These are phyloP conservation scores for Penicillium canescens DNA, from an alignment of 495 filamentous ascomycete genomes.

Conservation along the genomic window DNA sequence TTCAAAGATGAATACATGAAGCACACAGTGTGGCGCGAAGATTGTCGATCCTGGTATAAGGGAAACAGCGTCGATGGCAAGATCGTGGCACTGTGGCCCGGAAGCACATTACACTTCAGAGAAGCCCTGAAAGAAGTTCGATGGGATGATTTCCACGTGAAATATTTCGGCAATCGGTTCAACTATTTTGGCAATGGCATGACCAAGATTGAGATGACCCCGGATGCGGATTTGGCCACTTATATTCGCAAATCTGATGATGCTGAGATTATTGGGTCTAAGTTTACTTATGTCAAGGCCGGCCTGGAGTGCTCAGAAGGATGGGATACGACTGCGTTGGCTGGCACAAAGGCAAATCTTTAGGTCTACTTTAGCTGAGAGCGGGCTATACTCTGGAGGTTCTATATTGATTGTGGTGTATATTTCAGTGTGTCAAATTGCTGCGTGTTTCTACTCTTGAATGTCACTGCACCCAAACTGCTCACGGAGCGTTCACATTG, in stretches of 20 bases:
- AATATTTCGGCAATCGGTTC: slow-evolving; percentile 47
- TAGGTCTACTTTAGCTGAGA: no score
- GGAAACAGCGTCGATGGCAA: slow-evolving; percentile 13
- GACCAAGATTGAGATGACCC: slow-evolving; percentile 20
- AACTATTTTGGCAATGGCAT: slow-evolving; percentile 48
- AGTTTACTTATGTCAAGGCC: slow-evolving; percentile 3
- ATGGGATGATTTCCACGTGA: slow-evolving; percentile 47
- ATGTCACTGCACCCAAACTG: no score
- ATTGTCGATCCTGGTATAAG: slow-evolving; percentile 48
- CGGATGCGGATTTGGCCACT: slow-evolving; percentile 35
- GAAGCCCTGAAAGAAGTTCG: slow-evolving; percentile 46
- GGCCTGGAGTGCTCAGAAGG: not conserved
- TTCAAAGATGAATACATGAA: slow-evolving; percentile 27
- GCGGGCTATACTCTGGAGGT: no score
- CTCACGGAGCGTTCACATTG: not conserved
- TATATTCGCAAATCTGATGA: slow-evolving; percentile 44
- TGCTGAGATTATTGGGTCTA: slow-evolving; percentile 5
- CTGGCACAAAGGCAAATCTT: no score
- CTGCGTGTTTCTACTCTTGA: no score
- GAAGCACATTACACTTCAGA: slow-evolving; percentile 46
- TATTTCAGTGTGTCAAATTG: no score
- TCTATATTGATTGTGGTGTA: no score
- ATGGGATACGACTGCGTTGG: no score
- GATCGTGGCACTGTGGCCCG: slow-evolving; percentile 29
- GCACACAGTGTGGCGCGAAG: slow-evolving; percentile 38